These are phyloP conservation scores for Pleurotus giganteus DNA, from an alignment of 768 basidiomycete genomes.

Conservation along the genomic window DNA sequence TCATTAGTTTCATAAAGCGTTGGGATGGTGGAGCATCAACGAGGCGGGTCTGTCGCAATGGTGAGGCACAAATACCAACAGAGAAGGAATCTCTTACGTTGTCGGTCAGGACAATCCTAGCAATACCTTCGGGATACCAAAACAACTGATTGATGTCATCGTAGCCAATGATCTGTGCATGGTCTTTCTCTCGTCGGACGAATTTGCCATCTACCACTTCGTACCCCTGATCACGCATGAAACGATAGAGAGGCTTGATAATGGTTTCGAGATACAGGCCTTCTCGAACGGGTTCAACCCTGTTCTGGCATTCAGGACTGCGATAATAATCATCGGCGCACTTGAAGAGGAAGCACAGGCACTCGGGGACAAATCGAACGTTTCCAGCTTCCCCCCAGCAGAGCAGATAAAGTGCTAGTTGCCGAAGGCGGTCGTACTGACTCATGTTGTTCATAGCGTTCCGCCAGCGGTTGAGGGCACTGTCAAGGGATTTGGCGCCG, in stretches of 20 bases:
- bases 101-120: slow-evolving; percentile 86
- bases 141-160: slow-evolving; percentile 99
- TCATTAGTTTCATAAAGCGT: slow-evolving; percentile 89
- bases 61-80: slow-evolving; percentile 7
- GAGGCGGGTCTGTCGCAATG: slow-evolving; percentile 67
- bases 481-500: slow-evolving; percentile 81
- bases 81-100: slow-evolving; percentile 52
- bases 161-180: slow-evolving; percentile 96
- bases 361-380: slow-evolving; percentile 95
- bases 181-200: slow-evolving; percentile 90
- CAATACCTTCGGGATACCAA: slow-evolving; percentile 99
- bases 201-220: slow-evolving; percentile 95
- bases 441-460: slow-evolving; percentile 99
- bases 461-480: slow-evolving; percentile 92
- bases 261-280: slow-evolving; percentile 90
- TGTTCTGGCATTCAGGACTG: slow-evolving; percentile 95
- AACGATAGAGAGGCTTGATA: slow-evolving; percentile 93
- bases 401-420: slow-evolving; percentile 92
- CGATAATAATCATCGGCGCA: slow-evolving; percentile 99
- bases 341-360: slow-evolving; percentile 99
- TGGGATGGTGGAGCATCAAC: slow-evolving; percentile 90
- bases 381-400: slow-evolving; percentile 99
- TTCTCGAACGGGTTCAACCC: slow-evolving; percentile 89
- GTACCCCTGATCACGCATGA: slow-evolving; percentile 97
- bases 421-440: slow-evolving; percentile 95